Base-by-base conservation (phyloP, 331 rosid species). In the Rosa hybrid region DNA sequence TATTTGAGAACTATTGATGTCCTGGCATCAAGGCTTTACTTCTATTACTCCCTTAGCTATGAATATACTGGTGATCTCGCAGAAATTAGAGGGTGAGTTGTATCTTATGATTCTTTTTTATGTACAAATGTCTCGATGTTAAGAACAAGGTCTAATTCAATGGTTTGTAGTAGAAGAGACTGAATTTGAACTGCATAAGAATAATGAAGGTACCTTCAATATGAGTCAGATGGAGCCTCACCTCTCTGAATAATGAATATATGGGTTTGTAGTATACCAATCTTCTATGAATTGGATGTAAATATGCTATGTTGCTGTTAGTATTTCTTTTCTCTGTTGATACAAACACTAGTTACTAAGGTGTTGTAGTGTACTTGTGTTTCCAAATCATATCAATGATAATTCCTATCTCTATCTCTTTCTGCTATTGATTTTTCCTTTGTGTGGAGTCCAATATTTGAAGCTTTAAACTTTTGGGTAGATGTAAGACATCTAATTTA, bases 101-200 rank as follows among this genome's bases (percentile, higher is more conserved):
- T n/a, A n/a, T n/a, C n/a, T n/a, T n/a, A n/a, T n/a, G n/a, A n/a
- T n/a, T n/a, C n/a, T n/a, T n/a, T n/a, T n/a, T n/a, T n/a, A n/a
- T n/a, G n/a, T n/a, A n/a, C n/a, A n/a, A n/a, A n/a, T n/a, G n/a
- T n/a, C n/a, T n/a, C n/a, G n/a, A n/a, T n/a, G n/a, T n/a, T n/a
- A n/a, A n/a, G n/a, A n/a, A n/a, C n/a, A n/a, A n/a, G n/a, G n/a
- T n/a, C n/a, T n/a, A n/a, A n/a, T n/a, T n/a, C n/a, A n/a, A n/a
- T n/a, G n/a, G n/a, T n/a, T n/a, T n/a, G n/a, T n/a, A n/a, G n/a
- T n/a, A 81, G 93, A 91, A 85, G 98, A 89, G 84, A 92, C 84
- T 84, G 71, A 91, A 91, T 77, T 78, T 67, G 89, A 88, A 82
- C 91, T 92, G 34, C 94, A 91, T 77, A 87, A 87, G 92, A 91